These are phyloP conservation scores for Aspergillus vadensis DNA, from an alignment of 2,329 filamentous ascomycete genomes.

Conservation along the genomic window DNA sequence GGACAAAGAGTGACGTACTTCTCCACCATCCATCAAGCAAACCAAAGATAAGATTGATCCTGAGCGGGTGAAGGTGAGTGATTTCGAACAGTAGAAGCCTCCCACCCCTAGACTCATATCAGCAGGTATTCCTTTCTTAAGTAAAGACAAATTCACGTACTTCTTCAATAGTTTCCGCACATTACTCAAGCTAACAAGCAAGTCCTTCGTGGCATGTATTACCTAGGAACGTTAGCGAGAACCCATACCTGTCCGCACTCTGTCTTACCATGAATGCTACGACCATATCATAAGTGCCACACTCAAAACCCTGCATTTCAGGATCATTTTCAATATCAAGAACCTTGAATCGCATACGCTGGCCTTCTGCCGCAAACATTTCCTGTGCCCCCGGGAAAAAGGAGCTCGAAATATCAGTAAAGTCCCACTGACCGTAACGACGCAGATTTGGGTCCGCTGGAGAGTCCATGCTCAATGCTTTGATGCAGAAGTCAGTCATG, in stretches of 20 bases:
- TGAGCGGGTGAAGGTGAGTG: constrained; percentile 4
- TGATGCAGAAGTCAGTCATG: neutral
- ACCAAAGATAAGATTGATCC: constrained; percentile 14
- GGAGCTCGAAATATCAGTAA: constrained; percentile 20
- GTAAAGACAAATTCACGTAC: neutral
- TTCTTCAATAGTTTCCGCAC: constrained; percentile 16
- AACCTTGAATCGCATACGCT: constrained; percentile 16
- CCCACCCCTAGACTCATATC: constrained; percentile 9
- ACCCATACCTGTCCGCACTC: neutral
- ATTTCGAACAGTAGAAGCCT: constrained; percentile 17
- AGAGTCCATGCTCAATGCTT: neutral
- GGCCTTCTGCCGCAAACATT: constrained; percentile 10
- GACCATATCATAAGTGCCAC: constrained; percentile 22
- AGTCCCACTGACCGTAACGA: constrained; percentile 14
- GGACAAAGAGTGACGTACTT: neutral
- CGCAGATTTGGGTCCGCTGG: neutral
- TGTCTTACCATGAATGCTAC: constrained; percentile 18
- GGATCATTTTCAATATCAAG: constrained; percentile 23
- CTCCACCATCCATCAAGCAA: constrained; percentile 20
- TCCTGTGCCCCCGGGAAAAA: constrained; percentile 16
- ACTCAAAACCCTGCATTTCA: constrained; percentile 19
- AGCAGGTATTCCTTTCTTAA: neutral
- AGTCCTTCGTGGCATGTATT: constrained; percentile 12
- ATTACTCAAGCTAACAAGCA: constrained; percentile 9
- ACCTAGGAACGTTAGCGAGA: neutral